Evolutionary conservation across 2,329 filamentous ascomycete genomes (phyloP), one percentile per base, ranked within the genome.

Genomic region (Calycina herbarum): DNA sequence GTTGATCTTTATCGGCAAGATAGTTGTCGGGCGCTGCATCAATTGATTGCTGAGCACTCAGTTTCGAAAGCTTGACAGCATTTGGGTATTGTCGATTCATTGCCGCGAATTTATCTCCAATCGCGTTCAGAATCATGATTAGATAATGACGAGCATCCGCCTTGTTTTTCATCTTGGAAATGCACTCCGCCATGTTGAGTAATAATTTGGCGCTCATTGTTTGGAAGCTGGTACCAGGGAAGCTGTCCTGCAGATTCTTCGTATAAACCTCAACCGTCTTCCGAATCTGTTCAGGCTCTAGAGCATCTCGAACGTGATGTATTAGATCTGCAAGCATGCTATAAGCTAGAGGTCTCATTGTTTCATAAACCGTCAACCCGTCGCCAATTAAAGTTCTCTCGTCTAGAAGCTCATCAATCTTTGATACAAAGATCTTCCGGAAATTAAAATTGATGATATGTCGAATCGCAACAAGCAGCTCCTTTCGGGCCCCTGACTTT

Each of bases 361-460:
- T 96, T 79, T 99, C 94, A 75, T 98, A 96, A 0, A 98, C 95
- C 0, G 95, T 99, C 62, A 99, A 81, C 0, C 95, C 95, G 79
- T 99, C 95, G 11, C 95, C 96, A 64, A 98, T 96, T 64, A 99
- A 79, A 0, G 94, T 98, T 72, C 92, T 86, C 80, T 98, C 94
- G 71, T 99, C 95, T 57, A 99, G 81, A 42, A 99, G 83, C 76
- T 97, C 93, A 71, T 98, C 93, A 71, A 99, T 97, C 78, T 96
- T 96, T 45, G 89, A 89, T 31, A 98, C 80, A 75, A 99, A 99
- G 63, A 98, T 96, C 75, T 93, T 94, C 64, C 95, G 85, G 73
- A 97, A 98, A 76, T 98, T 98, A 80, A 98, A 98, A 79, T 98
- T 99, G 78, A 99, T 97, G 72, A 99, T 97, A 75, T 99, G 96